phyloP scores from a whole-genome alignment of 1,139 yeast genomes.

The Sugiyamaella japonica region DNA sequence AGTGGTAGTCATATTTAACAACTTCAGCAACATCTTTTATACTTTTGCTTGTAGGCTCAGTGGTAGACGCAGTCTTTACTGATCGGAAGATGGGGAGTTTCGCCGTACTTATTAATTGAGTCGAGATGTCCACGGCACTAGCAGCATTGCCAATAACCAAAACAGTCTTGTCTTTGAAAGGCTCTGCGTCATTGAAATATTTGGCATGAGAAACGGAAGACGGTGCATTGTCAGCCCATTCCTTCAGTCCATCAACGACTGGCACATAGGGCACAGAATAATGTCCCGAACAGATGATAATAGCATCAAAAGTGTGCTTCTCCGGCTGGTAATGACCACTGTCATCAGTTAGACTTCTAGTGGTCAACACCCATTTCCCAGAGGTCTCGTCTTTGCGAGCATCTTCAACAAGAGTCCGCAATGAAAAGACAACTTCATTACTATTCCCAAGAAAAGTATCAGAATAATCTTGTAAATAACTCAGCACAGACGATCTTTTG shows the following conservation, averaged over 20 bases:
- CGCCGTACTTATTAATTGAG: slow-evolving; percentile 49
- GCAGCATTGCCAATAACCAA: slow-evolving; percentile 64
- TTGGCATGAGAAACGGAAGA: slow-evolving; percentile 58
- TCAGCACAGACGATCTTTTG: slow-evolving; percentile 48
- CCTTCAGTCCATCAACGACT: slow-evolving; percentile 52
- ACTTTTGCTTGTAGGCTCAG: slow-evolving; percentile 17
- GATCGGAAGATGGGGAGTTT: slow-evolving; percentile 49
- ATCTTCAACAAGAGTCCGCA: slow-evolving; percentile 44
- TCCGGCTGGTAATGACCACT: background rate
- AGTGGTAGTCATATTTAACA: slow-evolving; percentile 16
- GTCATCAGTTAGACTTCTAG: slow-evolving; percentile 31
- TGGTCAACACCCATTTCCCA: slow-evolving; percentile 43
- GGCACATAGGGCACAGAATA: slow-evolving; percentile 60
- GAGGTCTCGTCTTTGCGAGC: slow-evolving; percentile 33
- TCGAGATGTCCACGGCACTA: slow-evolving; percentile 60
- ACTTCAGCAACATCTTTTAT: slow-evolving; percentile 20
- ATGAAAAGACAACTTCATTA: slow-evolving; percentile 38
- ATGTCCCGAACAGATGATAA: slow-evolving; percentile 59
- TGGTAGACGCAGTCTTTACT: slow-evolving; percentile 43
- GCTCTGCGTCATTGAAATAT: slow-evolving; percentile 50
- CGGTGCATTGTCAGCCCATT: slow-evolving; percentile 50
- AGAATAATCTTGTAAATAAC: slow-evolving; percentile 51
- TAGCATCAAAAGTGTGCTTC: slow-evolving; percentile 48
- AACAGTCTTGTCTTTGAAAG: slow-evolving; percentile 45
- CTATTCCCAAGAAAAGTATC: slow-evolving; percentile 39